These are phyloP conservation scores for Aegilops sharonensis DNA, from an alignment of 176 grass and related monocot genomes.

Conservation along the genomic window DNA sequence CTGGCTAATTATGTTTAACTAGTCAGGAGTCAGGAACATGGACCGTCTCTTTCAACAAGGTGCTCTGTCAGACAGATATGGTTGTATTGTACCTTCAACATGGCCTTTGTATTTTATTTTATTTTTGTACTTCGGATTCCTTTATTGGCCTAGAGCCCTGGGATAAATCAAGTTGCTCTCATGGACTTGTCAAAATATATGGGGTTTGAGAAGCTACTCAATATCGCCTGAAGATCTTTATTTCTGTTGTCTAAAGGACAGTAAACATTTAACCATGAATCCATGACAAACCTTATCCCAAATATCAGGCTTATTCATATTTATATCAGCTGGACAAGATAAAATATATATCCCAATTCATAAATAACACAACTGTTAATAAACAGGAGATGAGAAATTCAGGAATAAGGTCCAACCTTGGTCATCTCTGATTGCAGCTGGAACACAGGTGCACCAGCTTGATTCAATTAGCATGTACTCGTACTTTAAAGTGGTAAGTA, in stretches of 20 bases:
- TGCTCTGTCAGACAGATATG: neutral
- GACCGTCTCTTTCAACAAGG: constrained; percentile 8
- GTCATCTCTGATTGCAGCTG: neutral
- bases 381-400: neutral
- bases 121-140: too few species aligned
- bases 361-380: constrained; percentile 10
- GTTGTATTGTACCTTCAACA: too few species aligned
- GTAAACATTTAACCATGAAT: neutral
- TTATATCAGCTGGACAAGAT: neutral
- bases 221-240: neutral
- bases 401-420: constrained; percentile 19
- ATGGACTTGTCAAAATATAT: neutral
- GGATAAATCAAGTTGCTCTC: too few species aligned
- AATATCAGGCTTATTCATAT: neutral
- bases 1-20: too few species aligned
- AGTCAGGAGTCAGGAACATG: too few species aligned
- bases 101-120: too few species aligned
- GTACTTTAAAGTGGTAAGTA: too few species aligned
- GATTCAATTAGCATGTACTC: neutral
- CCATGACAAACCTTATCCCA: neutral
- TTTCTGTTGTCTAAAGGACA: neutral
- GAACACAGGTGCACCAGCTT: neutral
- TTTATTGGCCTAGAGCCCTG: too few species aligned
- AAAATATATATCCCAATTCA: neutral
- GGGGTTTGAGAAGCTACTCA: neutral